A percentile compares a stretch with the other conserved stretches of the same genome.
Evolutionary conservation across 108 stramenopile genomes (phyloP).

Genomic region (Nitzschia inconspicua): DNA sequence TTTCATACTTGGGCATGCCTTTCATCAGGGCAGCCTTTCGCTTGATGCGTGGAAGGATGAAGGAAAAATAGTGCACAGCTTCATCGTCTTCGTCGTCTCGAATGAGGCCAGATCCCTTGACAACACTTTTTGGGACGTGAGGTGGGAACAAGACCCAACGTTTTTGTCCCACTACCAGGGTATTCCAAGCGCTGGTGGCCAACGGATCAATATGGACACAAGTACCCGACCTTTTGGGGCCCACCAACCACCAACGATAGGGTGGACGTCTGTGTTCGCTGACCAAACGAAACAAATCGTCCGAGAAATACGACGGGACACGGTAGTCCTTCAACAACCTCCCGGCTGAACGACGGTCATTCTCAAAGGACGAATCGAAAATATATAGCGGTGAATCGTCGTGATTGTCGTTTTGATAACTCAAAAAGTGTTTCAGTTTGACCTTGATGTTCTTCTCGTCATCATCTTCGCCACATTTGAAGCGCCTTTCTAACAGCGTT

Average conservation of each 20-base stretch:
- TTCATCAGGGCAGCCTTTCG: constrained; percentile 49
- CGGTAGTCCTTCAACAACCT: constrained; percentile 60
- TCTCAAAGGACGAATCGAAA: constrained; percentile 93
- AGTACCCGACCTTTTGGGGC: constrained; percentile 90
- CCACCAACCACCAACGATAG: constrained; percentile 96
- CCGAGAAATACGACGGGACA: constrained; percentile 89
- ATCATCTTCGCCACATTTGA: constrained; percentile 98
- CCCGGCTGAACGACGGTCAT: constrained; percentile 64
- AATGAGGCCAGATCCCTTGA: constrained; percentile 79
- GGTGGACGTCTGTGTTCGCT: constrained; percentile 93
- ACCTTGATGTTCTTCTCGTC: constrained; percentile 91
- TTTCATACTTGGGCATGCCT: constrained; percentile 37
- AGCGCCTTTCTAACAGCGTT: constrained; percentile 38
- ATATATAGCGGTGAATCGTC: constrained; percentile 99
- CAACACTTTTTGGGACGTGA: constrained; percentile 73
- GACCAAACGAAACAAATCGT: constrained; percentile 91
- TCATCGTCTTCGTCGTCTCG: constrained; percentile 94
- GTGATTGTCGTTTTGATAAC: constrained; percentile 68
- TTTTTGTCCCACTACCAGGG: constrained; percentile 88
- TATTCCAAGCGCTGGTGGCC: constrained; percentile 98
- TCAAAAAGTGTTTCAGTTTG: constrained; percentile 87
- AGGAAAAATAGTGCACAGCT: constrained; percentile 95
- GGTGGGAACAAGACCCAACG: constrained; percentile 99
- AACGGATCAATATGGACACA: constrained; percentile 96
- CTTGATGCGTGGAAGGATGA: constrained; percentile 89